Evolutionary conservation across 1,139 yeast genomes (phyloP), one percentile per base, ranked within the genome.

Genomic region (Dujonia santamariae): DNA sequence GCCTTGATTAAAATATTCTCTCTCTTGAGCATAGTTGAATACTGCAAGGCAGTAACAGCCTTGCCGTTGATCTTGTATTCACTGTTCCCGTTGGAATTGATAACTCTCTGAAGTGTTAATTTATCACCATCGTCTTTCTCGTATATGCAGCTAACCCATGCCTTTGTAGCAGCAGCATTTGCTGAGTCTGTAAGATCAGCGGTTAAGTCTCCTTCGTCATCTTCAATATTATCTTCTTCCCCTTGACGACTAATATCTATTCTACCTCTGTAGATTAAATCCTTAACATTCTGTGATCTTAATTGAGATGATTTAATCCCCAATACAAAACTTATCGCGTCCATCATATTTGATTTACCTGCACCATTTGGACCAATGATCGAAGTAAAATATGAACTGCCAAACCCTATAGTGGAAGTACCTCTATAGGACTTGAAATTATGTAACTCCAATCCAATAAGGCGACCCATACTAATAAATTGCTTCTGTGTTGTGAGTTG

Each of bases 351-450:
- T 31, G 96, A 85, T 63, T 92, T 92, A 11, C 99, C 99, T 1
- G 97, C 85, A 13, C 98, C 98, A 70, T 94, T 94, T 12, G 98
- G 97, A 1, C 99, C 99, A 39, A 94, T 85, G 42, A 92, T 86
- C 31, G 95, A 84, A 2, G 96, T 86, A 62, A 94, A 92, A 43
- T 74, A 73, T 1, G 95, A 77, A 5, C 78, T 68, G 2, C 96
- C 97, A 56, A 90, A 84, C 3, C 94, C 96, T 15, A 92, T 78
- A 7, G 72, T 67, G 16, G 87, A 72, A 0, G 75, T 72, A 0
- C 96, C 97, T 39, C 75, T 69, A 53, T 92, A 92, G 3, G 97
- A 88, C 62, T 92, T 92, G 76, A 92, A 92, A 59, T 94, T 87
- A 58, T 74, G 68, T 25, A 92, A 66, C 54, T 84, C 92, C 38